Evolutionary conservation across 805 yeast species (phyloP), one percentile per base, ranked within the genome.

Genomic region (Vanderwaltozyma yarrowii): DNA sequence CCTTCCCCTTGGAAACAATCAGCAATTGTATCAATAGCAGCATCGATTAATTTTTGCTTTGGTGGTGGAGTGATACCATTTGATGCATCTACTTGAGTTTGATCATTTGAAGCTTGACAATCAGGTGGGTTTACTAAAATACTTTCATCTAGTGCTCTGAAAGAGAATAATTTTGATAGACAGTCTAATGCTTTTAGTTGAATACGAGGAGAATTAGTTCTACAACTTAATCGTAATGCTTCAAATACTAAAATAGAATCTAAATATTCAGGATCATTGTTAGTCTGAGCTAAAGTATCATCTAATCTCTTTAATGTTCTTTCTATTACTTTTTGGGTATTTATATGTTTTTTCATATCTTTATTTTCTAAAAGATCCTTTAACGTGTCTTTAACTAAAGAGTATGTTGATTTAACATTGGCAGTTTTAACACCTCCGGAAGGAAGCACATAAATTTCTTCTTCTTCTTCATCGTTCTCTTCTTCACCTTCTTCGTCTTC

Each of bases 1-100:
- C 87, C 86, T 59, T 92, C 98, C 30, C 94, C 94, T 44, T 80
- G 84, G 58, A 85, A 89, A 46, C 94, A 82, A 19, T 80, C 76
- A 18, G 92, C 75, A 17, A 88, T 83, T 13, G 87, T 82, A 45
- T 80, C 81, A 30, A 89, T 82, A 0, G 94, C 86, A 18, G 82
- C 81, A 55, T 84, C 92, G 23, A 92, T 77, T 43, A 85, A 54
- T 17, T 71, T 70, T 15, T 76, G 69, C 33, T 72, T 72, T 20
- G 73, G 73, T 8, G 73, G 74, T 1, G 72, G 75, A 0, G 74
- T 67, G 14, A 74, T 73, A 29, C 70, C 67, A 8, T 58, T 49
- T 4, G 52, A 43, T 3, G 47, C 29, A 32, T 50, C 47, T 10
- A 43, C 50, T 30, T 41, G 42, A 12, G 38, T 37, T 40, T 56